Percentiles rank a stretch among this genome's conserved stretches.
Evolutionary conservation across 345 rosid species (phyloP).

Genomic region (Camelina neglecta): DNA sequence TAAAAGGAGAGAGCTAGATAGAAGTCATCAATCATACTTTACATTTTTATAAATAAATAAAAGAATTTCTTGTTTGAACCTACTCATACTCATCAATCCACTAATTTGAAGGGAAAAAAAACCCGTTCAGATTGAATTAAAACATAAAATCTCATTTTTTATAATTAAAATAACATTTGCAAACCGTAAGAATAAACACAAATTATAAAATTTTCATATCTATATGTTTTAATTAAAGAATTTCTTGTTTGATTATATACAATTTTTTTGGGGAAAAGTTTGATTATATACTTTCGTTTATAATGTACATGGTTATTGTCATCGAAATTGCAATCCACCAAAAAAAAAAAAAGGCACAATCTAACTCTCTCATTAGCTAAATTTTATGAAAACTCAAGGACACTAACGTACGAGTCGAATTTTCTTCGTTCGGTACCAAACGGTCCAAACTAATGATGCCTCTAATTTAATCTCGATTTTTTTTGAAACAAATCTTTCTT

Average conservation of each 20-base stretch:
- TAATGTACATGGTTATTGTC: neutral
- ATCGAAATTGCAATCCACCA: neutral
- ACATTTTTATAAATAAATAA: no score
- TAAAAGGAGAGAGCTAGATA: neutral
- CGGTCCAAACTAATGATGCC: neutral
- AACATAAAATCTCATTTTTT: neutral
- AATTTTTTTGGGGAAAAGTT: neutral
- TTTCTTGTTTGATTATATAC: neutral
- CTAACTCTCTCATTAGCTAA: neutral
- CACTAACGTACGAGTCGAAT: neutral
- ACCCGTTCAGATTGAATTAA: no score
- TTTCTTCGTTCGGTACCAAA: slow-evolving; percentile 20
- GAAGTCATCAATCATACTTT: neutral
- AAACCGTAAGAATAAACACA: neutral
- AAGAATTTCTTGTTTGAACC: no score
- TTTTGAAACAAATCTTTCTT: neutral
- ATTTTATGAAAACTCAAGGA: neutral
- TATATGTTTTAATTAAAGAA: no score
- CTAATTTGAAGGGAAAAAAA: no score
- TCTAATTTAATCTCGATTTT: neutral
- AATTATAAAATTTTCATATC: no score
- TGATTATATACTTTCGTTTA: no score
- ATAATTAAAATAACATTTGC: neutral
- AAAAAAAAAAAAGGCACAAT: neutral
- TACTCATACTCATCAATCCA: neutral